Conservation (phyloP, 2,329 filamentous ascomycete species). For the Plectosphaerella cucumerina region DNA sequence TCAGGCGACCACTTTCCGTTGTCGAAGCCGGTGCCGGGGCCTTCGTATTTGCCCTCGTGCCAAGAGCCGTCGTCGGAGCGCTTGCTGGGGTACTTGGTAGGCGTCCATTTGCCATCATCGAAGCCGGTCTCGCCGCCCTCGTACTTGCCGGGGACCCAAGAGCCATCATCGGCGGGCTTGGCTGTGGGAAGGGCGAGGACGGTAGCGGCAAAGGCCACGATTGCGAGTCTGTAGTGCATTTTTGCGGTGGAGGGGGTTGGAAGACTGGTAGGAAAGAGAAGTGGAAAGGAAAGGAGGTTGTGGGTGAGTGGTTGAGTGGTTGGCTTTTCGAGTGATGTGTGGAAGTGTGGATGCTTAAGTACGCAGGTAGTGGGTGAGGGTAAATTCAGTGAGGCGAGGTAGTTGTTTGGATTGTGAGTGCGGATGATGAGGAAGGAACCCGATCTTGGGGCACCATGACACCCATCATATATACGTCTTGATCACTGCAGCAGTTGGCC, state of each 20-base stretch:
- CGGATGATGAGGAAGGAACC: too few species aligned
- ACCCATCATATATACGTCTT: too few species aligned
- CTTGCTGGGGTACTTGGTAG: conserved; percentile 1
- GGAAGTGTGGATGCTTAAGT: too few species aligned
- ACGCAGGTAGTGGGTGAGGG: too few species aligned
- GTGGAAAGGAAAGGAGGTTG: too few species aligned
- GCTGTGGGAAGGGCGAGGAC: conserved; percentile 8
- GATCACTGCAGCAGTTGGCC: too few species aligned
- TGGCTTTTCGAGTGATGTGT: too few species aligned
- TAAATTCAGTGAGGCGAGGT: too few species aligned
- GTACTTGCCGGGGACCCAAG: conserved; percentile 5
- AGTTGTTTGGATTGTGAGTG: too few species aligned
- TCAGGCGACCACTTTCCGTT: conserved; percentile 7
- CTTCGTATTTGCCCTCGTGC: conserved; percentile 9
- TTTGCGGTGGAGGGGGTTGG: background rate
- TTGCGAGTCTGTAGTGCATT: conserved; percentile 10
- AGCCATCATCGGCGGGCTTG: conserved; percentile 6
- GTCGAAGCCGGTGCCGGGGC: conserved; percentile 5
- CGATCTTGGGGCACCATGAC: too few species aligned
- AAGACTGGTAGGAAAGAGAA: too few species aligned
- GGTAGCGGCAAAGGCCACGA: conserved; percentile 11
- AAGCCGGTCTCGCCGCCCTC: conserved; percentile 1
- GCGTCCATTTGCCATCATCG: conserved; percentile 6
- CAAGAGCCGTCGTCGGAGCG: conserved; percentile 4
- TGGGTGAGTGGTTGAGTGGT: too few species aligned